These are phyloP conservation scores for Termitomyces sp. DNA, from an alignment of 768 basidiomycete genomes.

Conservation along the genomic window DNA sequence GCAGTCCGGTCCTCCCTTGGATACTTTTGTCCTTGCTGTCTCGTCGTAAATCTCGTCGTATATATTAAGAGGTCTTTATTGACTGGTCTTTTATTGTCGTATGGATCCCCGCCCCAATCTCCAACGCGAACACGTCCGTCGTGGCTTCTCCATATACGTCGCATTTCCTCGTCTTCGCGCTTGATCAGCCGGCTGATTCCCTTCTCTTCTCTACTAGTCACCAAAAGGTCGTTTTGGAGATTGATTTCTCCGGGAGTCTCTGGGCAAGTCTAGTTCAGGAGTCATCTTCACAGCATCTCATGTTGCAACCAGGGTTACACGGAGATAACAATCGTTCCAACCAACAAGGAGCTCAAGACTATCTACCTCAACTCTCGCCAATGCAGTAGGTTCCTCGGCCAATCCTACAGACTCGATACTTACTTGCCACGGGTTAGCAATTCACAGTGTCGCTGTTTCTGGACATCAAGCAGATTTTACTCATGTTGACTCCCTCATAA, in stretches of 20 bases:
- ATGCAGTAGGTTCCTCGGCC: slow-evolving; percentile 54
- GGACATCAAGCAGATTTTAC: slow-evolving; percentile 72
- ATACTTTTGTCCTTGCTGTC: slow-evolving; percentile 8
- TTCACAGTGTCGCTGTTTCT: slow-evolving; percentile 69
- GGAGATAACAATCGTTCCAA: slow-evolving; percentile 85
- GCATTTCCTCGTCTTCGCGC: slow-evolving; percentile 23
- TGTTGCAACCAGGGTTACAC: slow-evolving; percentile 71
- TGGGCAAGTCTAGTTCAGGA: slow-evolving; percentile 49
- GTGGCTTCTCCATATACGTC: slow-evolving; percentile 90
- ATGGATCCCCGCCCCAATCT: slow-evolving; percentile 52
- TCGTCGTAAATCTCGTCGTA: slow-evolving; percentile 6
- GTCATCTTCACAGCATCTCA: slow-evolving; percentile 13
- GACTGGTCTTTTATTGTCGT: slow-evolving; percentile 18
- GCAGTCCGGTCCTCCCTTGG: slow-evolving; percentile 8
- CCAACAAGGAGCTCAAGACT: slow-evolving; percentile 70
- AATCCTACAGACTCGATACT: slow-evolving; percentile 7
- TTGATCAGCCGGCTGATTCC: slow-evolving; percentile 33
- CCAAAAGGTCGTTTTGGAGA: slow-evolving; percentile 92
- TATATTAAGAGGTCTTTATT: slow-evolving; percentile 20
- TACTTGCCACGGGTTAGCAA: slow-evolving; percentile 37
- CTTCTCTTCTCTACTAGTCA: slow-evolving; percentile 72
- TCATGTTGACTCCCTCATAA: slow-evolving; percentile 70
- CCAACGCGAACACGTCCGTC: slow-evolving; percentile 75
- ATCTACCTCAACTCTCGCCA: slow-evolving; percentile 87
- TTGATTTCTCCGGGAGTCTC: slow-evolving; percentile 85